Base-by-base conservation (phyloP, 768 basidiomycete species). In the Candolleomyces eurysporus region DNA sequence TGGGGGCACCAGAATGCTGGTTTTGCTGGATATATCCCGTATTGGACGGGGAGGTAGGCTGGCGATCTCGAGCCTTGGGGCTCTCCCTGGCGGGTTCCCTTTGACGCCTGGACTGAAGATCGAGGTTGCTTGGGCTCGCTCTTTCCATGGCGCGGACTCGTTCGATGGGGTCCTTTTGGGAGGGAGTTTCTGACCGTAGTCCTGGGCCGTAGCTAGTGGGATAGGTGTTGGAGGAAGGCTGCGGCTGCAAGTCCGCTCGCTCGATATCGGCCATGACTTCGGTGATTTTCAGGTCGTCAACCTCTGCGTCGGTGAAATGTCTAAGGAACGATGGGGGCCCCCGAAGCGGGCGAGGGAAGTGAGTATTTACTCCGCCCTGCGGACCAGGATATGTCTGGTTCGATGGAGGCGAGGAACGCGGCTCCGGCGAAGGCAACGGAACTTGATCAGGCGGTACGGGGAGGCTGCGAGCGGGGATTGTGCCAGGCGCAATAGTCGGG, bases 241-340 rank as follows among this genome's bases (percentile, higher is more conserved):
- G 49, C 10, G 76, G 76, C 68, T 84, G 82, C 10, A 80, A 72
- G 68, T 89, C 86, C n/a, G 85, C 86, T 48, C 84, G 82, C 68
- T 91, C 89, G 63, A 90, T 87, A 63, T 90, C 87, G 36, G 84
- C 85, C 72, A 90, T 76, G 31, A 90, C 78, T 64, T 90, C 86
- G 40, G 84, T 88, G 78, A 90, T 82, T 36, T 40, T 88, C 79
- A 90, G 81, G 80, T 84, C 89, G 45, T 79, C 79, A 46, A 84
- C 85, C 42, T 85, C 84, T 67, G 82, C 67, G 11, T 76, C 72
- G 46, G 84, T 81, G 67, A 81, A 85, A 59, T 84, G 73, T 19
- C 88, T 79, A 68, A 89, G 88, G 31, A 79, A 82, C 11, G 83
- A 79, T 4, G 81, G 78, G 0, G 82, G 75, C 6, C 78, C 77